These are phyloP conservation scores for Cordyceps farinosa DNA, from an alignment of 2,329 filamentous ascomycete species.

Conservation along the genomic window DNA sequence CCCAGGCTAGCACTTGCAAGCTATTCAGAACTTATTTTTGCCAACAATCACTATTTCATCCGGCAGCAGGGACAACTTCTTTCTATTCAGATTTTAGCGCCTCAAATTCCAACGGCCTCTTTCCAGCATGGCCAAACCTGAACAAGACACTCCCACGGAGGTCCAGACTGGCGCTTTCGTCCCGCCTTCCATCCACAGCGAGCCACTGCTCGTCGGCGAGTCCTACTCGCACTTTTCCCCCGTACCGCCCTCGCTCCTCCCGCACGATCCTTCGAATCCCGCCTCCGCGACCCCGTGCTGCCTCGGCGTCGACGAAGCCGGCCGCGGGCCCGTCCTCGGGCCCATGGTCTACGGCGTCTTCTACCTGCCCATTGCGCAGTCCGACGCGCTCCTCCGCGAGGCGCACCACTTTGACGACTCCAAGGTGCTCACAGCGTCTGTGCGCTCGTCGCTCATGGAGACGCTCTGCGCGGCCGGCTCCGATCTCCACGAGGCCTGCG, in stretches of 20 bases:
- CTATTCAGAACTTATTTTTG: background rate
- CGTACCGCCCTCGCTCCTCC: constrained; percentile 59
- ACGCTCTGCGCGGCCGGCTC: constrained; percentile 63
- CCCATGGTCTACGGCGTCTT: constrained; percentile 70
- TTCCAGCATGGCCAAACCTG: constrained; percentile 38
- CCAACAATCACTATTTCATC: background rate
- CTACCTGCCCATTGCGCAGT: constrained; percentile 69
- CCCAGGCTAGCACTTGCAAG: background rate
- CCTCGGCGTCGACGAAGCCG: constrained; percentile 90
- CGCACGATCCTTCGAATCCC: constrained; percentile 35
- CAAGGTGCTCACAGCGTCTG: constrained; percentile 79
- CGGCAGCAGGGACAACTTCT: no score
- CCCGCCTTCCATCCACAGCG: constrained; percentile 63
- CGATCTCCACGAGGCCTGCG: constrained; percentile 55
- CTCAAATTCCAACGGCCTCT: background rate
- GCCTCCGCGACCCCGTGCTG: constrained; percentile 52
- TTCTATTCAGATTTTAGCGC: no score
- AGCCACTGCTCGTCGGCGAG: constrained; percentile 57
- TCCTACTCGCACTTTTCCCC: constrained; percentile 71
- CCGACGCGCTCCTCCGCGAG: constrained; percentile 69
- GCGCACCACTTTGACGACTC: constrained; percentile 91
- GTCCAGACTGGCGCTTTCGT: constrained; percentile 45
- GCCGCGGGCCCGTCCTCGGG: constrained; percentile 87
- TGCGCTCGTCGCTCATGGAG: constrained; percentile 68
- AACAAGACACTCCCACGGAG: constrained; percentile 15